Percentiles rank a stretch among this genome's conserved stretches.
Evolutionary conservation across 2,329 filamentous ascomycete genomes (phyloP).

Genomic region (Sarocladium oryzae): DNA sequence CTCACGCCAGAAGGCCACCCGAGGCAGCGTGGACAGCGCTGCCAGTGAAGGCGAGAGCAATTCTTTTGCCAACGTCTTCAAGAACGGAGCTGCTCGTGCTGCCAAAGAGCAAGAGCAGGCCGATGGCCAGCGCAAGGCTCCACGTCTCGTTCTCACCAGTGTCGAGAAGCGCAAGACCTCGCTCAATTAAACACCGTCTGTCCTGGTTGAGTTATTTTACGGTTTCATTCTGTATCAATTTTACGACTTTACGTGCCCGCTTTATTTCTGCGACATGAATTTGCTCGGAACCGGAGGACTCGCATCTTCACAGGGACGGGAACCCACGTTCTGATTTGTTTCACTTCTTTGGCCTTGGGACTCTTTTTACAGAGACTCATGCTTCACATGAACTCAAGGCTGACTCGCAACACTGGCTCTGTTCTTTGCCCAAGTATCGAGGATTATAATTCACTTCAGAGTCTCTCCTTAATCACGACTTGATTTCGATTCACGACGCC

Average conservation of each 20-base stretch:
- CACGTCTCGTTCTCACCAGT: slow-evolving; percentile 80
- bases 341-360: slow-evolving; percentile 10
- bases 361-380: slow-evolving; percentile 17
- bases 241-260: slow-evolving; percentile 32
- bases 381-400: neutral
- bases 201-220: slow-evolving; percentile 13
- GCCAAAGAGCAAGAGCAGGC: slow-evolving; percentile 37
- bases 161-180: slow-evolving; percentile 76
- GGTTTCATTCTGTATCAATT: slow-evolving; percentile 19
- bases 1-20: slow-evolving; percentile 56
- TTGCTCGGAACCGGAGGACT: slow-evolving; percentile 16
- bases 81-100: slow-evolving; percentile 45
- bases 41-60: slow-evolving; percentile 53
- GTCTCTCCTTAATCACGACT: slow-evolving; percentile 29
- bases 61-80: slow-evolving; percentile 62
- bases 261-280: slow-evolving; percentile 27
- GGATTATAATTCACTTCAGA: slow-evolving; percentile 33
- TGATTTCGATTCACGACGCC: slow-evolving; percentile 9
- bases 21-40: slow-evolving; percentile 56
- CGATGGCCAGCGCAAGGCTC: slow-evolving; percentile 68
- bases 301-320: slow-evolving; percentile 11
- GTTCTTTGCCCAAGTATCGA: slow-evolving; percentile 16
- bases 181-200: neutral
- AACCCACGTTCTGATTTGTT: slow-evolving; percentile 7
- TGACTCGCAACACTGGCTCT: slow-evolving; percentile 16